Percentiles rank a stretch among this genome's conserved stretches.
Evolutionary conservation across 192 early-diverging fungal species (phyloP).

Genomic region (Bifiguratus adelaidae): DNA sequence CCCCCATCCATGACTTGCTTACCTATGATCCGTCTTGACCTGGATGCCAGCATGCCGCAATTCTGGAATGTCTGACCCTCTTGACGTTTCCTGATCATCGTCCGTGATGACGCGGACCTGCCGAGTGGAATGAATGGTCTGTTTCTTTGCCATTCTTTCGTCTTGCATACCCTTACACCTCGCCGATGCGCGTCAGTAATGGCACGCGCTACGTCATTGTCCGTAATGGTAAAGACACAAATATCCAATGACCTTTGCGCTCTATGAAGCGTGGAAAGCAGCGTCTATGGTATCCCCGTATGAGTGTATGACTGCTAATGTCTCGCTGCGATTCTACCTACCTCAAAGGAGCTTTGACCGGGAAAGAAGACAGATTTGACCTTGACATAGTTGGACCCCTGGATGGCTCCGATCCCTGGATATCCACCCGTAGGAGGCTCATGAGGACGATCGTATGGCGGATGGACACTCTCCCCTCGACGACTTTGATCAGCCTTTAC

Average conservation of each 20-base stretch:
- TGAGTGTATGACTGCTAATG: no score
- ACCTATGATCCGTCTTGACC: constrained; percentile 21
- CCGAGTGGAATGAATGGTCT: constrained; percentile 11
- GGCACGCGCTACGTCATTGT: constrained; percentile 48
- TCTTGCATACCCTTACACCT: constrained; percentile 8
- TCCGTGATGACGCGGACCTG: constrained; percentile 55
- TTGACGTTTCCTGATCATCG: constrained; percentile 40
- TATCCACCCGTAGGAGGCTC: no score
- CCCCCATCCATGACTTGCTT: constrained; percentile 12
- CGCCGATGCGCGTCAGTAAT: constrained; percentile 30
- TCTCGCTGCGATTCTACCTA: no score
- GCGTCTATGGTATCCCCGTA: no score
- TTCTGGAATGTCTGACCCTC: constrained; percentile 30
- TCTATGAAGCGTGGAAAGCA: no score
- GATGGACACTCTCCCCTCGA: no score
- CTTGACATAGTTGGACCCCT: no score
- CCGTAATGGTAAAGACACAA: constrained; percentile 56
- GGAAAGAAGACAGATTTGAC: no score
- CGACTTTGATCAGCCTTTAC: no score
- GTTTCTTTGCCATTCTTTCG: not conserved
- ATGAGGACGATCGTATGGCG: no score
- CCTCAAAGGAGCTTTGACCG: no score
- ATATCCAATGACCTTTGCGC: constrained; percentile 43
- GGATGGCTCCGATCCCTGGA: no score
- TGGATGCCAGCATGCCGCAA: constrained; percentile 25